Evolutionary conservation across 2,329 filamentous ascomycete species (phyloP), one percentile per base, ranked within the genome.

Genomic region (Mycocentrospora acerina): DNA sequence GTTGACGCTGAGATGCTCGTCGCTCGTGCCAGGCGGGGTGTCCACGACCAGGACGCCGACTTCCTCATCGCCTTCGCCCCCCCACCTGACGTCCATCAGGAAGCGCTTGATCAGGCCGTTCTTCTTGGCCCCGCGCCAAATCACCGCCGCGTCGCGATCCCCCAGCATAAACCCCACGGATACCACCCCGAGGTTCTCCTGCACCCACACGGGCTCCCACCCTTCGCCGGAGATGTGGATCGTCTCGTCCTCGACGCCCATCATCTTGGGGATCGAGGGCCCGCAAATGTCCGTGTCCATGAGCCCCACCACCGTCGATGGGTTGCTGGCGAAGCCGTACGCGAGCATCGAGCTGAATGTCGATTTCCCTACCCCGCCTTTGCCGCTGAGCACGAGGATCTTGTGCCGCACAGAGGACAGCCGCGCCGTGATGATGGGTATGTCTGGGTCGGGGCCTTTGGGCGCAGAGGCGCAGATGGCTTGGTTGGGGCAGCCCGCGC

Each of bases 281-380:
- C 93, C 93, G 70, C 90, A 96, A 47, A 98, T 95, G 68, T 98
- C 93, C 6, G 93, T 94, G 69, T 98, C 93, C 89, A 97, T 96
- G 55, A 98, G 85, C 14, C 91, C 93, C 18, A 98, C 88, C 1
- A 82, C 88, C 40, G 75, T 85, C 30, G 85, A 81, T 0, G 85
- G 82, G 66, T 94, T 88, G 11, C 81, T 80, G 1, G 93, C 88
- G 57, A 98, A 94, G 2, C 88, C 90, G 64, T 95, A 89, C 2
- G 88, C 86, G 13, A 97, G 81, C 57, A 97, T 81, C 2, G 83
- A 86, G 3, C 88, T 91, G 62, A 97, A 95, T 0, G 93, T 97
- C 53, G 86, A 93, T 71, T 98, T 98, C 7, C 93, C 93, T 1
- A 98, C 93, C 31, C 93, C 93, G 46, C 93, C 93, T 75, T 97